phyloP scores from a whole-genome alignment of 1,284 basidiomycete genomes.

The Microbotryum scabiosae region DNA sequence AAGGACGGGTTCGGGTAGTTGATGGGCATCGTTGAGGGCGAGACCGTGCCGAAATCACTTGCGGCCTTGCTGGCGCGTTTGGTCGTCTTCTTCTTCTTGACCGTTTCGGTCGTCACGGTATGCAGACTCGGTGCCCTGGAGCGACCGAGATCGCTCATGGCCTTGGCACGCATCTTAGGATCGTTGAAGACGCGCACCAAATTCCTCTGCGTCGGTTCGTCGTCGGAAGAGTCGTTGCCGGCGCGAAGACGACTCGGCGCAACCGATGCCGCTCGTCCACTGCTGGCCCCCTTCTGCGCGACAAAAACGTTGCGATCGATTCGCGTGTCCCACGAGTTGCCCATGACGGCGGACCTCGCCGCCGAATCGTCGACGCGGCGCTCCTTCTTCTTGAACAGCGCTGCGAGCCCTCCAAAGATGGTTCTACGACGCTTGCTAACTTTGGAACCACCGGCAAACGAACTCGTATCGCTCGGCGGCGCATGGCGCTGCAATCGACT shows the following conservation, averaged over 20 bases:
- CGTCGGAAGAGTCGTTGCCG: conserved; percentile 21
- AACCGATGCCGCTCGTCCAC: not conserved
- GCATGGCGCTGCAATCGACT: conserved; percentile 14
- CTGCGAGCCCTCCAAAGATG: conserved; percentile 31
- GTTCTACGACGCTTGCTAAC: conserved; percentile 16
- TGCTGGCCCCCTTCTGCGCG: not conserved
- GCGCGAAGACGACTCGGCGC: not conserved
- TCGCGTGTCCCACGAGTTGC: not conserved
- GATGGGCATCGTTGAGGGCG: conserved; percentile 1
- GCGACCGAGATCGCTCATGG: conserved; percentile 22
- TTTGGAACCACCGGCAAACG: conserved; percentile 9
- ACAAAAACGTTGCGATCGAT: not conserved
- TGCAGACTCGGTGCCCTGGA: not conserved
- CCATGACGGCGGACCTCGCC: not conserved
- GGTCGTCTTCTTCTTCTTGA: conserved; percentile 8
- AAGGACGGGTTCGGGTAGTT: not conserved
- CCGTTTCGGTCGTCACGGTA: not conserved
- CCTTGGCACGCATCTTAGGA: conserved; percentile 21
- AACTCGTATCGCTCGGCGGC: conserved; percentile 24
- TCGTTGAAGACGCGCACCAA: conserved; percentile 30
- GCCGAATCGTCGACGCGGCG: conserved; percentile 16
- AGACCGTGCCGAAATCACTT: conserved; percentile 21
- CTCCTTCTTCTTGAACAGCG: conserved; percentile 27
- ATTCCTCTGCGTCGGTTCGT: conserved; percentile 23
- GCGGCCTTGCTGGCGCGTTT: conserved; percentile 15